These are phyloP conservation scores for Geotrichum reessii DNA, from an alignment of 1,139 yeast species.

Conservation along the genomic window DNA sequence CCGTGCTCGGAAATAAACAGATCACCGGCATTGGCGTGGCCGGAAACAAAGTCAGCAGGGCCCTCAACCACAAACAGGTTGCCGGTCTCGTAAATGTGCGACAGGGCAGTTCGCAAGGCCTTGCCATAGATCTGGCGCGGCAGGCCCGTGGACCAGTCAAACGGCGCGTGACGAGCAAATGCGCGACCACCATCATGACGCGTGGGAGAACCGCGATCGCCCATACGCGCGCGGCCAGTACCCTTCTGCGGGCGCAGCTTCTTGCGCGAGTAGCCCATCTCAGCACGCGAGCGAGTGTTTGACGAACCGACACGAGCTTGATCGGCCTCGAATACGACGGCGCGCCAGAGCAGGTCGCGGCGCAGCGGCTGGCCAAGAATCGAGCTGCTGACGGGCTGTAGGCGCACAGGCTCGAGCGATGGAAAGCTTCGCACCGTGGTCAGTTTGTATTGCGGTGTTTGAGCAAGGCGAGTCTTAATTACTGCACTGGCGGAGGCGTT, in stretches of 20 bases:
- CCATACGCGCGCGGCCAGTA: conserved; percentile 89
- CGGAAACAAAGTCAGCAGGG: conserved; percentile 46
- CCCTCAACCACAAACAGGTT: conserved; percentile 65
- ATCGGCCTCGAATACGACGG: conserved; percentile 89
- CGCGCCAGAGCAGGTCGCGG: conserved; percentile 89
- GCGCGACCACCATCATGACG: conserved; percentile 89
- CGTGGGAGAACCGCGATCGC: conserved; percentile 92
- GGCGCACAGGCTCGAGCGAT: conserved; percentile 72
- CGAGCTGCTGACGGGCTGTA: conserved; percentile 67
- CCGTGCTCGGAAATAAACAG: conserved; percentile 43
- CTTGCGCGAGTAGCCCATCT: conserved; percentile 77
- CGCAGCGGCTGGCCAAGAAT: conserved; percentile 72
- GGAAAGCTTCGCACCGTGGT: conserved; percentile 85
- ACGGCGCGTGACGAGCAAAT: conserved; percentile 81
- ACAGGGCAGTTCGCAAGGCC: conserved; percentile 77
- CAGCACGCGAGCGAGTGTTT: conserved; percentile 78
- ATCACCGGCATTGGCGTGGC: conserved; percentile 48
- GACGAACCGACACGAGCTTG: conserved; percentile 84
- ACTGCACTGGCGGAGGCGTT: conserved; percentile 13
- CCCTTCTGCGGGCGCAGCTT: conserved; percentile 90
- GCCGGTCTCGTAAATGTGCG: conserved; percentile 73
- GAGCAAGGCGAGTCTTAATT: conserved; percentile 25
- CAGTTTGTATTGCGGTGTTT: conserved; percentile 70
- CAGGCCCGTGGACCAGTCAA: conserved; percentile 79
- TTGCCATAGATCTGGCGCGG: conserved; percentile 66